phyloP scores from a whole-genome alignment of 169 alveolate species.

The Cryptosporidium viatorum region DNA sequence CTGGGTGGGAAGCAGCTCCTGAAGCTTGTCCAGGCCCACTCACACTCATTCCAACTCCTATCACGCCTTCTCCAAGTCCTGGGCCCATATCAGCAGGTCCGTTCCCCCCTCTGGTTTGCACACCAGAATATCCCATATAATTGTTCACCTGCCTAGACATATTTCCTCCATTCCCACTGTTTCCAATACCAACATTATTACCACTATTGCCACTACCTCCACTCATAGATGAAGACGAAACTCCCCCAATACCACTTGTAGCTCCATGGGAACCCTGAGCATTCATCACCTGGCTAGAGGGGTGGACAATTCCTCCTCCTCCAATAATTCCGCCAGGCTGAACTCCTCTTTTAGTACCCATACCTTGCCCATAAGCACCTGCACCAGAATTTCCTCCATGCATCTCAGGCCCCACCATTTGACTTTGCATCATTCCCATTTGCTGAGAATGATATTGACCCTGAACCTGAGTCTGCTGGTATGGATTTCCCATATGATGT shows the following conservation, averaged over 20 bases:
- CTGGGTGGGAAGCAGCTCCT: background rate
- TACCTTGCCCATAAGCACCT: background rate
- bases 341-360: background rate
- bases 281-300: background rate
- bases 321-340: slow-evolving; percentile 2
- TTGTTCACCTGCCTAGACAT: background rate
- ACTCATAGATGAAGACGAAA: background rate
- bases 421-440: background rate
- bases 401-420: background rate
- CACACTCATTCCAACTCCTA: background rate
- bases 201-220: background rate
- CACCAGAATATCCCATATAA: background rate
- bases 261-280: background rate
- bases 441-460: background rate
- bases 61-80: background rate
- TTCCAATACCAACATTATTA: background rate
- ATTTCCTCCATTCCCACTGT: background rate
- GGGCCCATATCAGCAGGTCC: background rate
- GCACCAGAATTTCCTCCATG: slow-evolving; percentile 2
- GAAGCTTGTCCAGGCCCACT: slow-evolving; percentile 2
- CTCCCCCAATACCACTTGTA: background rate
- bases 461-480: slow-evolving; percentile 9
- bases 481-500: background rate
- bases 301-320: slow-evolving; percentile 6
- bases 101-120: background rate